Conservation (phyloP, 2,329 filamentous ascomycete species). For the Magnaporthales sp. region DNA sequence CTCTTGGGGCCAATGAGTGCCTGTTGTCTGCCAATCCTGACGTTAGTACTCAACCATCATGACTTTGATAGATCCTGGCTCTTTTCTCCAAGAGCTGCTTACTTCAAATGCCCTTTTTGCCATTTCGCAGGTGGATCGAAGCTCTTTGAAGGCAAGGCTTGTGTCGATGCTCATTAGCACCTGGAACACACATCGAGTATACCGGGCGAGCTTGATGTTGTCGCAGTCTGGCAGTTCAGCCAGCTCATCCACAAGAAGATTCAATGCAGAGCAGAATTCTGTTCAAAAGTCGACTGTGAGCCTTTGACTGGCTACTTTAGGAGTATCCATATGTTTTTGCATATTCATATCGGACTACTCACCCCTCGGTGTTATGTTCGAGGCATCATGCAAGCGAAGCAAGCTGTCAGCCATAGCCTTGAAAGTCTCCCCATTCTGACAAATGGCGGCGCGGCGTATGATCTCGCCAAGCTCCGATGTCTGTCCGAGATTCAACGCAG, state of each 20-base stretch:
- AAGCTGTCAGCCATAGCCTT: conserved; percentile 61
- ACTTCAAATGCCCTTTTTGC: conserved; percentile 42
- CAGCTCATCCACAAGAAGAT: conserved; percentile 62
- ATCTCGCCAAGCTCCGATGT: conserved; percentile 59
- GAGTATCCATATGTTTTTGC: conserved; percentile 5
- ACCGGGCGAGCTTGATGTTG: conserved; percentile 56
- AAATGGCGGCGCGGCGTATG: conserved; percentile 41
- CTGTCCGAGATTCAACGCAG: conserved; percentile 52
- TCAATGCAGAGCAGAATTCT: conserved; percentile 46
- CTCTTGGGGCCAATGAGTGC: conserved; percentile 45
- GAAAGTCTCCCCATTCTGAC: conserved; percentile 36
- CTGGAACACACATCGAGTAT: conserved; percentile 71
- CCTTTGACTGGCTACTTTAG: not conserved
- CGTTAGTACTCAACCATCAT: not conserved
- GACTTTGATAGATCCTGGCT: not conserved
- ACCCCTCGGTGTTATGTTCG: conserved; percentile 43
- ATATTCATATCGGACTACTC: not conserved
- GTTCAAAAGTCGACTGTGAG: not conserved
- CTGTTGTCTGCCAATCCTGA: conserved; percentile 21
- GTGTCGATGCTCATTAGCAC: conserved; percentile 51
- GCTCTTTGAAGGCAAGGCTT: conserved; percentile 45
- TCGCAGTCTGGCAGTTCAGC: conserved; percentile 49
- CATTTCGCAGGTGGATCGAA: conserved; percentile 53
- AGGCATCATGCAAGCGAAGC: conserved; percentile 29
- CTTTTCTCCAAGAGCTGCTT: conserved; percentile 11